Evolutionary conservation across 768 basidiomycete genomes (phyloP).

Genomic region (Mycena rosella): DNA sequence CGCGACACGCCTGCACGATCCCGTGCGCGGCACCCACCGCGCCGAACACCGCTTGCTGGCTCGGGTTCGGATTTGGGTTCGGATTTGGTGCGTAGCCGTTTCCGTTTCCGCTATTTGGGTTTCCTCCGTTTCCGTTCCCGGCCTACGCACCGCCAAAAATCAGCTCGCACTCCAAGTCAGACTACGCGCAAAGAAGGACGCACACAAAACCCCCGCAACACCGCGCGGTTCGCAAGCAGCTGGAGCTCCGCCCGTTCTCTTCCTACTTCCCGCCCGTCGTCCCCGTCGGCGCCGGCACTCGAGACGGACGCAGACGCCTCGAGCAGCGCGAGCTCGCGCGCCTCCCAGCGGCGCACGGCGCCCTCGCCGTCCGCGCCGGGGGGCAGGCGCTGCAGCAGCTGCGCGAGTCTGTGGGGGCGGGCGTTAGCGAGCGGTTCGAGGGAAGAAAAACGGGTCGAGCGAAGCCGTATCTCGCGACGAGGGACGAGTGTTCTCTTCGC

Average conservation of each 20-base stretch:
- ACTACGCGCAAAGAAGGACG: too few species aligned
- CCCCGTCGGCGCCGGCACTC: too few species aligned
- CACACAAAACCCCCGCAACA: slow-evolving; percentile 28
- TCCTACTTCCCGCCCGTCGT: neutral
- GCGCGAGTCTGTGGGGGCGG: neutral
- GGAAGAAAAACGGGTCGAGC: too few species aligned
- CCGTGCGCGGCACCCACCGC: slow-evolving; percentile 75
- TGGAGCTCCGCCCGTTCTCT: slow-evolving; percentile 10
- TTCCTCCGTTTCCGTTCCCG: too few species aligned
- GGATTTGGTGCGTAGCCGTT: neutral
- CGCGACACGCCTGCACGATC: slow-evolving; percentile 66
- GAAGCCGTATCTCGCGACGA: too few species aligned
- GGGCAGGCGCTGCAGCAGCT: neutral
- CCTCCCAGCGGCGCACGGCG: slow-evolving; percentile 12
- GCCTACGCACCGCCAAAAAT: too few species aligned
- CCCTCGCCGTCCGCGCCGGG: slow-evolving; percentile 15
- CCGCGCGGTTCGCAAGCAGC: slow-evolving; percentile 27
- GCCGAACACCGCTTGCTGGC: slow-evolving; percentile 63
- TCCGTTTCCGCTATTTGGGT: too few species aligned
- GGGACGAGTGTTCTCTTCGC: too few species aligned
- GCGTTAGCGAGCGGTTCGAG: too few species aligned
- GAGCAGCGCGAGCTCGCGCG: neutral
- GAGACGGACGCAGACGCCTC: too few species aligned
- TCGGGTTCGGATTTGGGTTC: neutral
- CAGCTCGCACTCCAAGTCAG: too few species aligned